Conservation (phyloP, 371 early-diverging fungal genomes). For the Zychaea mexicana region DNA sequence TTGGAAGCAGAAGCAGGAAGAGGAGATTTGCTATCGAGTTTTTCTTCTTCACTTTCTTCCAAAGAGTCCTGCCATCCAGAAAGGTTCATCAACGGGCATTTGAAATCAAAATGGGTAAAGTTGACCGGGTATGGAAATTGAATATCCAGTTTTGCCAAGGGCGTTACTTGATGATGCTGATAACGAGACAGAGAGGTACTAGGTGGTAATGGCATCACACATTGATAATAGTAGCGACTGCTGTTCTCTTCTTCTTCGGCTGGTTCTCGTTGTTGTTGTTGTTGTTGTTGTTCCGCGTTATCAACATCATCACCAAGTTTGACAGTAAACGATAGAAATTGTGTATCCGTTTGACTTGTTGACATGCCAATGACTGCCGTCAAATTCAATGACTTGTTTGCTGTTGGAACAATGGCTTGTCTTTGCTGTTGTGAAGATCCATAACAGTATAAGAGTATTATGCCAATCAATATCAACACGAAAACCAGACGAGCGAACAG, state of each 20-base stretch:
- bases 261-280: no score
- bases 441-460: neutral
- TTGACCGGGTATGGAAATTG: constrained; percentile 2
- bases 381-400: neutral
- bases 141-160: constrained; percentile 1
- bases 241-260: neutral
- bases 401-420: neutral
- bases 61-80: constrained; percentile 1
- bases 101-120: neutral
- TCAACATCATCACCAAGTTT: neutral
- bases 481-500: no score
- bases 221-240: neutral
- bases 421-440: neutral
- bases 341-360: neutral
- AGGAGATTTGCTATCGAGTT: neutral
- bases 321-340: neutral
- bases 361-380: neutral
- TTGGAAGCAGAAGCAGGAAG: neutral
- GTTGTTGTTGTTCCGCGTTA: neutral
- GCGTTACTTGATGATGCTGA: neutral
- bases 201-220: neutral
- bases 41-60: neutral
- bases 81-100: neutral
- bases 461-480: no score
- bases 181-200: neutral